Conservation (phyloP, 1,284 basidiomycete species). For the Sanguinoderma infundibulare region DNA sequence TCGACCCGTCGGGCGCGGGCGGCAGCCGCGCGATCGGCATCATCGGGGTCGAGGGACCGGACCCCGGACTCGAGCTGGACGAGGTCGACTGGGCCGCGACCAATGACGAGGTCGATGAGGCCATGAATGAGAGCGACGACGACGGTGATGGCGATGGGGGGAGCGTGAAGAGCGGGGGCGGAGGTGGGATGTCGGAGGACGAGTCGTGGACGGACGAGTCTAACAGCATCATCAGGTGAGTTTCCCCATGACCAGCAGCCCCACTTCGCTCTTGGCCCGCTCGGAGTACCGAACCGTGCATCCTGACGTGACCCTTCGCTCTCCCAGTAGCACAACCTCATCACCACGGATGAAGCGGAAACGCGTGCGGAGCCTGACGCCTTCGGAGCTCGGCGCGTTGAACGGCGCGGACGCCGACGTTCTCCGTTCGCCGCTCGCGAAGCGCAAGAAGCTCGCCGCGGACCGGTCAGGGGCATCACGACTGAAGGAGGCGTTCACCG, state of each 20-base stretch:
- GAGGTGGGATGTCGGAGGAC: conserved; percentile 45
- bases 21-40: conserved; percentile 19
- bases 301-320: conserved; percentile 1
- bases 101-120: conserved; percentile 87
- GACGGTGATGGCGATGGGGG: conserved; percentile 42
- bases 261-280: too few relatives aligned
- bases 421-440: conserved; percentile 72
- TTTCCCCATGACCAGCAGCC: too few relatives aligned
- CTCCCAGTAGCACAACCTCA: conserved; percentile 44
- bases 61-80: conserved; percentile 47
- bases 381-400: conserved; percentile 53
- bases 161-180: conserved; percentile 38
- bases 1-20: conserved; percentile 28
- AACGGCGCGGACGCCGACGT: conserved; percentile 42
- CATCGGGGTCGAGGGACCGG: conserved; percentile 27
- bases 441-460: conserved; percentile 73
- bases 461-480: conserved; percentile 66
- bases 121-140: conserved; percentile 81
- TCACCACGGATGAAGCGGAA: conserved; percentile 62
- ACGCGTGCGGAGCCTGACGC: conserved; percentile 71
- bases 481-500: conserved; percentile 68
- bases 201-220: conserved; percentile 51
- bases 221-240: conserved; percentile 51
- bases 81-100: conserved; percentile 79
- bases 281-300: too few relatives aligned